Conservation (phyloP, 2,329 filamentous ascomycete genomes). For the Dactylellina sp. region DNA sequence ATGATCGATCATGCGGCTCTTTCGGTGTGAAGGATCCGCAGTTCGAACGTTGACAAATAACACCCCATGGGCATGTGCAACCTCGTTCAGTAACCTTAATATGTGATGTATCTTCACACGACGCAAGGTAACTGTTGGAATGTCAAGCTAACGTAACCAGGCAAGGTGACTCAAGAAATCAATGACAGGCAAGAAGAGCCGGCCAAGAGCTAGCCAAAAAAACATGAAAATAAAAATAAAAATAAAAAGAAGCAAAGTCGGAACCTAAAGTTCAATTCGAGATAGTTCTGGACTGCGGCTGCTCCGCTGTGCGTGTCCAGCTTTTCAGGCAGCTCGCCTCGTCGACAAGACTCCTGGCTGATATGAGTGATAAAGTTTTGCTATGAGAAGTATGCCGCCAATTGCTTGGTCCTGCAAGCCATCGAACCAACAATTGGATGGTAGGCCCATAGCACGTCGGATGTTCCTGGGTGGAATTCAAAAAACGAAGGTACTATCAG, state of each 20-base stretch:
- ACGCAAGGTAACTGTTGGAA: slow-evolving; percentile 26
- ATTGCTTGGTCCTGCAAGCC: slow-evolving; percentile 37
- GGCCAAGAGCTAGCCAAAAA: too few relatives aligned
- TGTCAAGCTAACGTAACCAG: slow-evolving; percentile 20
- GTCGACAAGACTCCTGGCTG: background rate
- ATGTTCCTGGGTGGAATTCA: slow-evolving; percentile 27
- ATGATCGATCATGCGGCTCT: slow-evolving; percentile 51
- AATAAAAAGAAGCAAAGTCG: slow-evolving; percentile 19
- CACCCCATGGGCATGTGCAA: slow-evolving; percentile 32
- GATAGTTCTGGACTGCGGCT: slow-evolving; percentile 20
- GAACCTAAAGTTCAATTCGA: slow-evolving; percentile 11
- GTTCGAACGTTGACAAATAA: slow-evolving; percentile 53
- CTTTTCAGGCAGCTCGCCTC: background rate
- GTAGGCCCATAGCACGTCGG: slow-evolving; percentile 43
- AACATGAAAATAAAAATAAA: too few relatives aligned
- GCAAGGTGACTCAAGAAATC: slow-evolving; percentile 18
- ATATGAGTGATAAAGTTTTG: background rate
- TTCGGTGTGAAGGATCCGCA: slow-evolving; percentile 47
- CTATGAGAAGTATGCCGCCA: background rate
- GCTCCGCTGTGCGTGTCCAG: slow-evolving; percentile 5
- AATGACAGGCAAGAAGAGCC: slow-evolving; percentile 35
- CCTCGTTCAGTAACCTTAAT: slow-evolving; percentile 45
- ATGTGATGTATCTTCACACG: slow-evolving; percentile 3
- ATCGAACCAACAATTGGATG: slow-evolving; percentile 18
- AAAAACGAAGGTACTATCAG: slow-evolving; percentile 19